Evolutionary conservation across 1,139 yeast species (phyloP).

Genomic region (Candida mesenterica): DNA sequence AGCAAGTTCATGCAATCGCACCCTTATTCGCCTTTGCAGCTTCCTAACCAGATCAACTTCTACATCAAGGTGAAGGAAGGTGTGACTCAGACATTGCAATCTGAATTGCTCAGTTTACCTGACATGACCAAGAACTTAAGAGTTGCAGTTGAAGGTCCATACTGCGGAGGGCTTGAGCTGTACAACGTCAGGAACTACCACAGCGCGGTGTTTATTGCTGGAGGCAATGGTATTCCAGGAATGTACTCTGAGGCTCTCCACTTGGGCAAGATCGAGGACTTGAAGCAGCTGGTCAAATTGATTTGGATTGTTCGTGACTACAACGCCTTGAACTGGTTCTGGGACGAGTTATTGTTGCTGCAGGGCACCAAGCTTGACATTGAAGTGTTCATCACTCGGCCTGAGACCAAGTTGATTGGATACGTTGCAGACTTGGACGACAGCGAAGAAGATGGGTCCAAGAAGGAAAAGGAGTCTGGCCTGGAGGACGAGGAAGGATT

Average conservation of each 20-base stretch:
- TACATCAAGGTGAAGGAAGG: conserved; percentile 49
- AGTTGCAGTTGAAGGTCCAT: conserved; percentile 26
- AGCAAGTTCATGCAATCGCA: conserved; percentile 69
- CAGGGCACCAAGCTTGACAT: background rate
- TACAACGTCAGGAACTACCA: conserved; percentile 19
- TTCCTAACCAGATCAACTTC: conserved; percentile 34
- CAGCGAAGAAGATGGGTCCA: background rate
- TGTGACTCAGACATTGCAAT: conserved; percentile 34
- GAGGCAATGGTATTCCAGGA: conserved; percentile 30
- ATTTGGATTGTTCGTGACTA: conserved; percentile 23
- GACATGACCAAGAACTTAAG: conserved; percentile 23
- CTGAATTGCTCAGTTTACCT: conserved; percentile 22
- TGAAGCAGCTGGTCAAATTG: conserved; percentile 17
- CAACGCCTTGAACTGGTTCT: conserved; percentile 20
- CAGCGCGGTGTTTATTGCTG: conserved; percentile 25
- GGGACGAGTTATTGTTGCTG: conserved; percentile 4
- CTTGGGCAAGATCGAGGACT: conserved; percentile 9
- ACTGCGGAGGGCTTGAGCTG: conserved; percentile 23
- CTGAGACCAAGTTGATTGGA: conserved; percentile 11
- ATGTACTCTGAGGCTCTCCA: conserved; percentile 21
- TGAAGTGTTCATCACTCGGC: conserved; percentile 11
- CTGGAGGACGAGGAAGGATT: background rate
- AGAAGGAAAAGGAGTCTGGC: background rate
- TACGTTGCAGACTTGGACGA: conserved; percentile 3
- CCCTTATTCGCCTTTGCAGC: conserved; percentile 59